Conservation (phyloP, 768 basidiomycete genomes). For the Leccinum arenicola region DNA sequence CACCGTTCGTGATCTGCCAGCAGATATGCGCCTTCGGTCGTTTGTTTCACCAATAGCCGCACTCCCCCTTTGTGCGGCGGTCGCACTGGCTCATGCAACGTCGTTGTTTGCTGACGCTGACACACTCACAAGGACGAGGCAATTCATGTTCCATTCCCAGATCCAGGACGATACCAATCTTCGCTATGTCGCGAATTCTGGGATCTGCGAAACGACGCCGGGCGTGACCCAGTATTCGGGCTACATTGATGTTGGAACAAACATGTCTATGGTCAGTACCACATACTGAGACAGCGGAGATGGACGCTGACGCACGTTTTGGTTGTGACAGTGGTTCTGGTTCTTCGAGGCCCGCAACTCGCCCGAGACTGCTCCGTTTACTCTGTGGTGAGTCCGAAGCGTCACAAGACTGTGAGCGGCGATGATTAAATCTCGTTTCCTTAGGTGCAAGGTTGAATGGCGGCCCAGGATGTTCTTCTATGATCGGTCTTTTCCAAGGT, state of each 20-base stretch:
- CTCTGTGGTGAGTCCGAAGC: conserved; percentile 47
- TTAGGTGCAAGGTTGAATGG: neutral
- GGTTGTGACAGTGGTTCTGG: conserved; percentile 59
- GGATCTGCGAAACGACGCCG: conserved; percentile 64
- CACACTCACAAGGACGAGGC: neutral
- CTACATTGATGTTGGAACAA: conserved; percentile 54
- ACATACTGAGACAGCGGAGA: neutral
- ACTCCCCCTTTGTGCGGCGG: no score
- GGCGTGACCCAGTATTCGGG: conserved; percentile 59
- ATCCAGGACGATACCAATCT: conserved; percentile 30
- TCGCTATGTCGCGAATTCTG: conserved; percentile 55
- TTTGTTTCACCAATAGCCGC: no score
- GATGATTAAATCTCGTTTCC: conserved; percentile 1
- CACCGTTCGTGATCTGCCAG: no score
- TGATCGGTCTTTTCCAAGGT: no score
- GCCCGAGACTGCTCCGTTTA: conserved; percentile 63
- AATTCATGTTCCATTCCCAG: conserved; percentile 13
- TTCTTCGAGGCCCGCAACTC: conserved; percentile 63
- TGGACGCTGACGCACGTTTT: conserved; percentile 1
- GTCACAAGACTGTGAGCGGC: neutral
- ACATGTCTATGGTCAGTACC: conserved; percentile 54
- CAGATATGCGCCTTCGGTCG: no score
- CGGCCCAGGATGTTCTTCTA: no score
- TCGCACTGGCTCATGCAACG: neutral
- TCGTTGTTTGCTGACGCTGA: neutral